These are phyloP conservation scores for Bipolaris bicolor DNA, from an alignment of 2,329 filamentous ascomycete species.

Conservation along the genomic window DNA sequence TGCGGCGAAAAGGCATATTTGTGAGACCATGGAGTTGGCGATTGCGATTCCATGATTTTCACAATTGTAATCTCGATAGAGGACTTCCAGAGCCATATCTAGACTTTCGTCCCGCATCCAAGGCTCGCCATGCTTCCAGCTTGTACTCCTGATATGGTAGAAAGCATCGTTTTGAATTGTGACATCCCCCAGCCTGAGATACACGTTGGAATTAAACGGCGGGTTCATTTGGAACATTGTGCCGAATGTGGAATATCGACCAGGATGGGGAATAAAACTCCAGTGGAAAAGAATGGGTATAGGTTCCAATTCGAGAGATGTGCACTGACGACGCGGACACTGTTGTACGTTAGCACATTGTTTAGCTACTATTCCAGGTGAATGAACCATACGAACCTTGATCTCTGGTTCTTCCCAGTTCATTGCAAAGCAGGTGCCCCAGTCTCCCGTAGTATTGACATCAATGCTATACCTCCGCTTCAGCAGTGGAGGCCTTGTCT, in stretches of 20 bases:
- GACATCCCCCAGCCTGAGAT: slow-evolving; percentile 20
- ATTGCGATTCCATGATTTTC: slow-evolving; percentile 23
- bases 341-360: slow-evolving; percentile 2
- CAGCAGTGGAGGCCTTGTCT: slow-evolving; percentile 17
- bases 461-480: slow-evolving; percentile 35
- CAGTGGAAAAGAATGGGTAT: background rate
- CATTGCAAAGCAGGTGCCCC: background rate
- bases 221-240: background rate
- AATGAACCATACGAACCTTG: background rate
- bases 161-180: slow-evolving; percentile 22
- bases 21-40: slow-evolving; percentile 20
- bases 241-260: slow-evolving; percentile 14
- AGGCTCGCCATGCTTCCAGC: background rate
- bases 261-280: slow-evolving; percentile 11
- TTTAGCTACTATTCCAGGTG: background rate
- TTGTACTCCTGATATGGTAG: slow-evolving; percentile 8
- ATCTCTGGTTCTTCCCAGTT: background rate
- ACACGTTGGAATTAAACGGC: slow-evolving; percentile 12
- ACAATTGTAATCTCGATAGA: slow-evolving; percentile 13
- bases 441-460: slow-evolving; percentile 12
- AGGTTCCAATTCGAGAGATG: background rate
- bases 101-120: slow-evolving; percentile 33
- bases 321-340: background rate
- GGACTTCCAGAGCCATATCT: slow-evolving; percentile 27
- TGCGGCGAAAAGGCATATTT: slow-evolving; percentile 17